A percentile compares a stretch with the other conserved stretches of the same genome.
phyloP scores from a whole-genome alignment of 192 early-diverging fungal species.

The Coemansia sp. region DNA sequence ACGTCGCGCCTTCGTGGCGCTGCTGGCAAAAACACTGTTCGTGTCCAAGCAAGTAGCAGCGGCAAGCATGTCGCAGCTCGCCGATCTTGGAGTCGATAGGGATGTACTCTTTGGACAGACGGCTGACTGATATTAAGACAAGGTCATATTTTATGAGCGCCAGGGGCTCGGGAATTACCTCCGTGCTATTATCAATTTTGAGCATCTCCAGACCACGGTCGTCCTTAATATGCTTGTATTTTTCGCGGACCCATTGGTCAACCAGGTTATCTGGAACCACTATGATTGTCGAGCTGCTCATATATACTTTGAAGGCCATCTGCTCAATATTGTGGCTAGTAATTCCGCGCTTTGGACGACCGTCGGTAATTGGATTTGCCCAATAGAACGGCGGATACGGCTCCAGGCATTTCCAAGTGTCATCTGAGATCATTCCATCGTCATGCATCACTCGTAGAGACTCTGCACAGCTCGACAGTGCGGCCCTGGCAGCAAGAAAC shows the following conservation, averaged over 20 bases:
- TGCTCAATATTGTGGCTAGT: slow-evolving; percentile 5
- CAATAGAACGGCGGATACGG: slow-evolving; percentile 60
- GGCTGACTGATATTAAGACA: slow-evolving; percentile 66
- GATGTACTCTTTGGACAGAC: slow-evolving; percentile 65
- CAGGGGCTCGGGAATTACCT: slow-evolving; percentile 54
- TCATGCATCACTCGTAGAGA: slow-evolving; percentile 51
- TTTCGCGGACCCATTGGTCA: slow-evolving; percentile 76
- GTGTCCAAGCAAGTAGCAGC: slow-evolving; percentile 31
- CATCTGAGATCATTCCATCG: slow-evolving; percentile 45
- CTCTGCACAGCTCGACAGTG: slow-evolving; percentile 51
- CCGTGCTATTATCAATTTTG: slow-evolving; percentile 54
- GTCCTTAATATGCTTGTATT: slow-evolving; percentile 63
- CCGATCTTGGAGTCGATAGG: slow-evolving; percentile 42
- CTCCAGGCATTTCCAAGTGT: slow-evolving; percentile 42
- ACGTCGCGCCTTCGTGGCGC: slow-evolving; percentile 17
- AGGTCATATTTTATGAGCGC: slow-evolving; percentile 65
- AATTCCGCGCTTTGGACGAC: slow-evolving; percentile 17
- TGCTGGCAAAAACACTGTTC: slow-evolving; percentile 18
- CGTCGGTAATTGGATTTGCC: slow-evolving; percentile 36
- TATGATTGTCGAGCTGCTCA: slow-evolving; percentile 67
- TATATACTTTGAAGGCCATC: slow-evolving; percentile 56
- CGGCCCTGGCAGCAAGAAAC: slow-evolving; percentile 47
- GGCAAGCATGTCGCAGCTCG: slow-evolving; percentile 42
- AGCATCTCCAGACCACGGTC: slow-evolving; percentile 49
- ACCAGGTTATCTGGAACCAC: slow-evolving; percentile 77